phyloP scores from a whole-genome alignment of 2,329 filamentous ascomycete species.

The Claviceps citrina region DNA sequence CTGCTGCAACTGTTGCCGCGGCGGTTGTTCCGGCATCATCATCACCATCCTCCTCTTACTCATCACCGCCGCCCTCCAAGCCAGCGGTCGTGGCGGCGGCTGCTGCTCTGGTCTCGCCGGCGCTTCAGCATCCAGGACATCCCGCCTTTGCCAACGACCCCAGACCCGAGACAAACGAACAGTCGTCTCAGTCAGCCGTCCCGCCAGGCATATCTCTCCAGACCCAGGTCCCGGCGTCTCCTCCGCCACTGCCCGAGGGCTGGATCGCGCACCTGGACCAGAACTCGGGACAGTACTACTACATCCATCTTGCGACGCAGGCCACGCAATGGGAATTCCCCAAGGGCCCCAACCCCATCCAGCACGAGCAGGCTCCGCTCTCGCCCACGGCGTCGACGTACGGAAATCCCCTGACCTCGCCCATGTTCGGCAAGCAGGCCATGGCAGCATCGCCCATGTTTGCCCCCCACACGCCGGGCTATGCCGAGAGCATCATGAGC shows the following conservation, averaged over 20 bases:
- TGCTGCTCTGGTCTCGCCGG: constrained; percentile 27
- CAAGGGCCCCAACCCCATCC: constrained; percentile 81
- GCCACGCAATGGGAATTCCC: constrained; percentile 98
- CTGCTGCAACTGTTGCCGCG: background rate
- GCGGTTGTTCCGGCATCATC: background rate
- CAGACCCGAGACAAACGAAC: constrained; percentile 36
- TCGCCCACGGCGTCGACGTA: constrained; percentile 70
- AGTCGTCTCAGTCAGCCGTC: constrained; percentile 27
- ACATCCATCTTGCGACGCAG: constrained; percentile 89
- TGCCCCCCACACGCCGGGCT: constrained; percentile 67
- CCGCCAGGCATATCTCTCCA: constrained; percentile 23
- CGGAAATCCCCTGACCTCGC: constrained; percentile 57
- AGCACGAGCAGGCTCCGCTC: constrained; percentile 65
- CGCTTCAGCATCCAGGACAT: constrained; percentile 49
- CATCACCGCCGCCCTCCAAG: constrained; percentile 2
- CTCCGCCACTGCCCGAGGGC: constrained; percentile 85
- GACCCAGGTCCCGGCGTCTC: constrained; percentile 54
- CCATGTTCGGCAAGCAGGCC: constrained; percentile 39
- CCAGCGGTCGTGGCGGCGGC: constrained; percentile 5
- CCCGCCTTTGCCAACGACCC: constrained; percentile 84
- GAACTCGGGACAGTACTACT: constrained; percentile 95
- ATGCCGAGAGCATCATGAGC: constrained; percentile 73
- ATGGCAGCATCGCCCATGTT: constrained; percentile 68
- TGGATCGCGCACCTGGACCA: constrained; percentile 97
- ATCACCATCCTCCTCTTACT: background rate